Evolutionary conservation across 768 basidiomycete species (phyloP).

Genomic region (Tricholoma furcatifolium): DNA sequence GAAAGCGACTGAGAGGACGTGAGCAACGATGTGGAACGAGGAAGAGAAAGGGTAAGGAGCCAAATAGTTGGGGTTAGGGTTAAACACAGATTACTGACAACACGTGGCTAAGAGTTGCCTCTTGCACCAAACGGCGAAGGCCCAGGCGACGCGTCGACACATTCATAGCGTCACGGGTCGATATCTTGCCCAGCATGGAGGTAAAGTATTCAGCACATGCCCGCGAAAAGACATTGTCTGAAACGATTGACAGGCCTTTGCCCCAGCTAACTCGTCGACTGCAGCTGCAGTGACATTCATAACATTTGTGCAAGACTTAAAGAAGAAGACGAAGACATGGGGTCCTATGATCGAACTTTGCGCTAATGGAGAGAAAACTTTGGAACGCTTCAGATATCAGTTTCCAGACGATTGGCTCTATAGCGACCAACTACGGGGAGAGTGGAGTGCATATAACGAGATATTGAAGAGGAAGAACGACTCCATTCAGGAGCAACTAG

Average conservation of each 20-base stretch:
- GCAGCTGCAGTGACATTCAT: slow-evolving; percentile 98
- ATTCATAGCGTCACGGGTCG: slow-evolving; percentile 5
- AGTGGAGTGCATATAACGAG: slow-evolving; percentile 99
- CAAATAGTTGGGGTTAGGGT: slow-evolving; percentile 23
- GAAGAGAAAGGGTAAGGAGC: background rate
- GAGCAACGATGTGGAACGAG: slow-evolving; percentile 13
- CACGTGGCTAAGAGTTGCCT: slow-evolving; percentile 21
- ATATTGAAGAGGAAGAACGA: slow-evolving; percentile 98
- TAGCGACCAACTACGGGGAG: slow-evolving; percentile 93
- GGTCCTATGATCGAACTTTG: slow-evolving; percentile 94
- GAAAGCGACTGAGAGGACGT: slow-evolving; percentile 12
- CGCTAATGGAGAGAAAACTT: slow-evolving; percentile 92
- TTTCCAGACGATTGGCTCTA: slow-evolving; percentile 98
- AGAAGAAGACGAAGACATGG: slow-evolving; percentile 96
- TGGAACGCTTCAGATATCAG: slow-evolving; percentile 95
- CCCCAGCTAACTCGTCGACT: slow-evolving; percentile 86
- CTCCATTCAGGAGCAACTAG: slow-evolving; percentile 96
- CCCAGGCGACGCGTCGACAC: slow-evolving; percentile 24
- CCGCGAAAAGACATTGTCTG: slow-evolving; percentile 2
- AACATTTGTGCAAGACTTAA: slow-evolving; percentile 98
- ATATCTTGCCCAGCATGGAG: slow-evolving; percentile 25
- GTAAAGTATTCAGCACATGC: slow-evolving; percentile 13
- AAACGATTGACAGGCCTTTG: slow-evolving; percentile 48
- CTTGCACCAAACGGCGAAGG: slow-evolving; percentile 14
- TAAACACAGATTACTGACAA: slow-evolving; percentile 1